Conservation (phyloP, 1,284 basidiomycete species). For the Ceratobasidium sp. region DNA sequence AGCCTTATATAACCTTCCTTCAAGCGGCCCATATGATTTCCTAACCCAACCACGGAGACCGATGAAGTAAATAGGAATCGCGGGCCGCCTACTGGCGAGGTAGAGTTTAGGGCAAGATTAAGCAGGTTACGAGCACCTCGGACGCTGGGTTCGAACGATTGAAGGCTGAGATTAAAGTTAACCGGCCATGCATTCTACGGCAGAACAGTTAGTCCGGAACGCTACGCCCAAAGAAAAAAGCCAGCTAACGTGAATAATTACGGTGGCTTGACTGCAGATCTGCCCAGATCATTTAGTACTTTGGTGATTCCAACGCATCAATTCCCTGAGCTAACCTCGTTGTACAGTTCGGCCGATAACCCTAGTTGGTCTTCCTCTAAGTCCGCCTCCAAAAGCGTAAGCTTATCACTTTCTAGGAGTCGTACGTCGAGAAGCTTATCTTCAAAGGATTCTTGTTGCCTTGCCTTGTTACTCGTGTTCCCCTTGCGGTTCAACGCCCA, state of each 20-base stretch:
- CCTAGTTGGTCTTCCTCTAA: constrained; percentile 43
- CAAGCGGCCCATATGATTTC: neutral
- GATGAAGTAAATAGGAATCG: constrained; percentile 29
- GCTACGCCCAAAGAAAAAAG: too few species aligned
- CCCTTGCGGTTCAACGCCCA: constrained; percentile 37
- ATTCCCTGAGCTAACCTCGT: constrained; percentile 47
- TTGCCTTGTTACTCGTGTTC: neutral
- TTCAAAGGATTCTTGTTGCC: constrained; percentile 26
- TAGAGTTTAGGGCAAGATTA: constrained; percentile 1
- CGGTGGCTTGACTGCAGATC: constrained; percentile 48
- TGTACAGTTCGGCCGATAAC: constrained; percentile 42
- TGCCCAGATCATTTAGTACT: too few species aligned
- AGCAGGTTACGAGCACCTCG: constrained; percentile 11
- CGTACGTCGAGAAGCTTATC: constrained; percentile 27
- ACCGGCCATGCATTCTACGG: constrained; percentile 42
- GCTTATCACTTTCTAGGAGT: constrained; percentile 24
- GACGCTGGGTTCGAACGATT: constrained; percentile 31
- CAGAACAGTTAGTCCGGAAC: constrained; percentile 34
- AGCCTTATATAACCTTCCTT: constrained; percentile 7
- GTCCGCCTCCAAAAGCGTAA: constrained; percentile 44
- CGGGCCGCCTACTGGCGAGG: neutral
- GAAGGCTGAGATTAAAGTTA: constrained; percentile 36
- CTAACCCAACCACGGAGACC: neutral
- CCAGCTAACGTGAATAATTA: constrained; percentile 52
- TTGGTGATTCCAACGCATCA: too few species aligned